phyloP scores from a whole-genome alignment of 2,329 filamentous ascomycete genomes.

The Stagonosporopsis rhizophila region DNA sequence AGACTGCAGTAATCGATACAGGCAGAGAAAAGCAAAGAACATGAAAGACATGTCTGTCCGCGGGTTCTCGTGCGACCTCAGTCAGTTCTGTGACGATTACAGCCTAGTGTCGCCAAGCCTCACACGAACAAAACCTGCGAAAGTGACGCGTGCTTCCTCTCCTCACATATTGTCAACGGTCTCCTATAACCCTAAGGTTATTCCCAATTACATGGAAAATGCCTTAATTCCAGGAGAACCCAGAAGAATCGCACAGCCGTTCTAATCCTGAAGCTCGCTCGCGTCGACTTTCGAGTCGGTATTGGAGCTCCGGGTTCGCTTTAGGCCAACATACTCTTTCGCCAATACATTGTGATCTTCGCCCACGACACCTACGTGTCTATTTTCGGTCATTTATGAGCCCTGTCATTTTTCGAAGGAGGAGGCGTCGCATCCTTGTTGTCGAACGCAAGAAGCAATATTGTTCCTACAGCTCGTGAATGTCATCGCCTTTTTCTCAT shows the following conservation, averaged over 20 bases:
- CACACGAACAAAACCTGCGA: slow-evolving; percentile 14
- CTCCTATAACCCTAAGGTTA: slow-evolving; percentile 38
- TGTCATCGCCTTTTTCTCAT: not conserved
- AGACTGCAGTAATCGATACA: not conserved
- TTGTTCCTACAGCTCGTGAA: not conserved
- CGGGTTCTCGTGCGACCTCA: not conserved
- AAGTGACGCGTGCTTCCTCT: slow-evolving; percentile 20
- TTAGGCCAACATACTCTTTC: slow-evolving; percentile 46
- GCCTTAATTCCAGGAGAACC: slow-evolving; percentile 43
- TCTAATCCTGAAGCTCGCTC: slow-evolving; percentile 50
- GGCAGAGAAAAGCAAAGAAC: not conserved
- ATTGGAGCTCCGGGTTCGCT: slow-evolving; percentile 50
- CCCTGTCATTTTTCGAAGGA: slow-evolving; percentile 10
- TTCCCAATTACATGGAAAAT: slow-evolving; percentile 36
- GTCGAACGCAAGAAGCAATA: not conserved
- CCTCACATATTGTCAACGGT: slow-evolving; percentile 42
- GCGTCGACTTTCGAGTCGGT: slow-evolving; percentile 44
- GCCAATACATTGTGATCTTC: slow-evolving; percentile 7
- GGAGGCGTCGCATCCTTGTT: slow-evolving; percentile 1
- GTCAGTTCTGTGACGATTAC: not conserved
- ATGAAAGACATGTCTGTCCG: not conserved
- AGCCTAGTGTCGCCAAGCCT: slow-evolving; percentile 18
- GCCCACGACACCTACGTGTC: not conserved
- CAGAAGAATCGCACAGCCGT: slow-evolving; percentile 47
- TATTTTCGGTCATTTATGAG: slow-evolving; percentile 7